A percentile compares a stretch with the other conserved stretches of the same genome.
These are phyloP conservation scores for Debaryomyces sp. DNA, from an alignment of 1,139 yeast genomes.

Conservation along the genomic window DNA sequence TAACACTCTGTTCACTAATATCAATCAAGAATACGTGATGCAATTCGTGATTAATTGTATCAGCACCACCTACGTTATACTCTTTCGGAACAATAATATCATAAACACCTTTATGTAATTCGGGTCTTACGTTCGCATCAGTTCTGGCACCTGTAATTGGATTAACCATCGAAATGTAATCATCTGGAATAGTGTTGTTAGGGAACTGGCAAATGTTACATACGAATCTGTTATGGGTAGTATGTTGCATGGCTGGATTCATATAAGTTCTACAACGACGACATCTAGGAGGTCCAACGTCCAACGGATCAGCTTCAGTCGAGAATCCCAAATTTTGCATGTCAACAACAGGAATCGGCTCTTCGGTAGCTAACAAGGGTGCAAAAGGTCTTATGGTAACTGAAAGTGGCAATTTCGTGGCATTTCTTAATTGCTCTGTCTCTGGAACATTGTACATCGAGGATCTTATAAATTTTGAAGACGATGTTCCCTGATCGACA, in stretches of 20 bases:
- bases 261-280: conserved; percentile 87
- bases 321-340: conserved; percentile 43
- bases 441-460: conserved; percentile 86
- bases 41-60: conserved; percentile 38
- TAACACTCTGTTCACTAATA: conserved; percentile 63
- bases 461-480: conserved; percentile 77
- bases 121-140: conserved; percentile 71
- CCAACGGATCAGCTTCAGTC: conserved; percentile 30
- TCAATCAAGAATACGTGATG: conserved; percentile 83
- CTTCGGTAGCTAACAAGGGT: conserved; percentile 48
- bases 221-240: conserved; percentile 63
- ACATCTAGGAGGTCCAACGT: conserved; percentile 81
- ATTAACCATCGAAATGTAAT: conserved; percentile 68
- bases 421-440: conserved; percentile 66
- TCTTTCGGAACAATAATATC: conserved; percentile 79
- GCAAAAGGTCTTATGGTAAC: conserved; percentile 87
- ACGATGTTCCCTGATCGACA: conserved; percentile 82
- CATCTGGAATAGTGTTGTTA: conserved; percentile 68
- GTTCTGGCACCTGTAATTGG: conserved; percentile 55
- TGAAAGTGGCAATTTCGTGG: conserved; percentile 81
- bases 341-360: conserved; percentile 69
- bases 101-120: conserved; percentile 79
- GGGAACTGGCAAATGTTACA: conserved; percentile 88
- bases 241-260: conserved; percentile 81
- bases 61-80: conserved; percentile 56